Evolutionary conservation across 78 protist genomes (phyloP).

Genomic region (Dictyostelium firmibasis): DNA sequence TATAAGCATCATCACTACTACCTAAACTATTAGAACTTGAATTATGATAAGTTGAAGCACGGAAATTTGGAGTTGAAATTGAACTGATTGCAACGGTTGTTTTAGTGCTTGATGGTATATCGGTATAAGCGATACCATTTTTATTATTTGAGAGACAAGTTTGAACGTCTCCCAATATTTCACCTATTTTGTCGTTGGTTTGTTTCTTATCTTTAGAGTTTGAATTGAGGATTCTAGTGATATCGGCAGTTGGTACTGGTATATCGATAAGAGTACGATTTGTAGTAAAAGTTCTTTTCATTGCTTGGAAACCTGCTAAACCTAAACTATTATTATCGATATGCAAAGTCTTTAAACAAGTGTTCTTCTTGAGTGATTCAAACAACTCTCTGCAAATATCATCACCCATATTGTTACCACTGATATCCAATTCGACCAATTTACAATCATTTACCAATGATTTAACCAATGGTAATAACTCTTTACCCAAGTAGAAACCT

Average conservation of each 20-base stretch:
- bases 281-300: slow-evolving; percentile 63
- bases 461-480: slow-evolving; percentile 45
- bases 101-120: slow-evolving; percentile 31
- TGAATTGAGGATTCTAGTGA: slow-evolving; percentile 1
- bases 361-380: slow-evolving; percentile 55
- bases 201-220: slow-evolving; percentile 51
- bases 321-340: slow-evolving; percentile 48
- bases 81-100: not conserved
- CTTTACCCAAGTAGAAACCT: slow-evolving; percentile 63
- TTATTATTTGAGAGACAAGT: slow-evolving; percentile 50
- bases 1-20: not conserved
- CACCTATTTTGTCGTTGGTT: slow-evolving; percentile 47
- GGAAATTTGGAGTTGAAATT: slow-evolving; percentile 29
- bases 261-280: slow-evolving; percentile 59
- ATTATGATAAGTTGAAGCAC: slow-evolving; percentile 56
- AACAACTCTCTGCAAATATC: slow-evolving; percentile 66
- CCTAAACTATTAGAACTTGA: slow-evolving; percentile 11
- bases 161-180: slow-evolving; percentile 34
- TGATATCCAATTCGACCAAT: slow-evolving; percentile 51
- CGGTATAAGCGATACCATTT: slow-evolving; percentile 65
- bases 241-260: slow-evolving; percentile 76
- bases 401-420: slow-evolving; percentile 60
- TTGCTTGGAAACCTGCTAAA: slow-evolving; percentile 62
- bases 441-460: slow-evolving; percentile 21
- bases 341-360: not conserved